phyloP scores from a whole-genome alignment of 192 early-diverging fungal genomes.

The Rhizophagus clarus region DNA sequence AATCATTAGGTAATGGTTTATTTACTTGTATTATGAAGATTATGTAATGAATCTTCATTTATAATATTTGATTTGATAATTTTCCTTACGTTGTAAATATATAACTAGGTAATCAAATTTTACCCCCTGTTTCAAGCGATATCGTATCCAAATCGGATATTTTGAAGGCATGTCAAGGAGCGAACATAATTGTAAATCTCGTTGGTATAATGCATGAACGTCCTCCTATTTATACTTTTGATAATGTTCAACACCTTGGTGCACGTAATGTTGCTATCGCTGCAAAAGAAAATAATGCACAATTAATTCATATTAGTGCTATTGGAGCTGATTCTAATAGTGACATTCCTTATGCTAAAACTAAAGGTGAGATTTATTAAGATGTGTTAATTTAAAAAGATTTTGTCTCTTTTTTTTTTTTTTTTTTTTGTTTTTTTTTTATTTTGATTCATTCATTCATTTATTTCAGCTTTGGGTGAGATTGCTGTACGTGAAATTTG shows the following conservation, averaged over 20 bases:
- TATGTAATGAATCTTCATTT: no score
- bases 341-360: slow-evolving; percentile 35
- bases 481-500: slow-evolving; percentile 30
- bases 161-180: slow-evolving; percentile 29
- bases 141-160: slow-evolving; percentile 30
- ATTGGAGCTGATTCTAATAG: slow-evolving; percentile 38
- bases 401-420: no score
- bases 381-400: no score
- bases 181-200: slow-evolving; percentile 36
- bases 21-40: neutral
- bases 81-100: neutral
- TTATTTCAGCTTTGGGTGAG: slow-evolving; percentile 35
- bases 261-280: slow-evolving; percentile 38
- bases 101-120: slow-evolving; percentile 15
- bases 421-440: no score
- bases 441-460: slow-evolving; percentile 3
- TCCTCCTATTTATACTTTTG: slow-evolving; percentile 38
- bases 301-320: slow-evolving; percentile 38
- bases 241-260: slow-evolving; percentile 36
- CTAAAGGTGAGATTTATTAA: slow-evolving; percentile 46
- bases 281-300: slow-evolving; percentile 29
- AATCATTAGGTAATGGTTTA: slow-evolving; percentile 9
- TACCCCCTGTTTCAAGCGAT: slow-evolving; percentile 19
- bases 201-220: slow-evolving; percentile 44
- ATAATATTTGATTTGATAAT: neutral